Base-by-base conservation (phyloP, 2,329 filamentous ascomycete genomes). In the Verticillium zaregamsianum region DNA sequence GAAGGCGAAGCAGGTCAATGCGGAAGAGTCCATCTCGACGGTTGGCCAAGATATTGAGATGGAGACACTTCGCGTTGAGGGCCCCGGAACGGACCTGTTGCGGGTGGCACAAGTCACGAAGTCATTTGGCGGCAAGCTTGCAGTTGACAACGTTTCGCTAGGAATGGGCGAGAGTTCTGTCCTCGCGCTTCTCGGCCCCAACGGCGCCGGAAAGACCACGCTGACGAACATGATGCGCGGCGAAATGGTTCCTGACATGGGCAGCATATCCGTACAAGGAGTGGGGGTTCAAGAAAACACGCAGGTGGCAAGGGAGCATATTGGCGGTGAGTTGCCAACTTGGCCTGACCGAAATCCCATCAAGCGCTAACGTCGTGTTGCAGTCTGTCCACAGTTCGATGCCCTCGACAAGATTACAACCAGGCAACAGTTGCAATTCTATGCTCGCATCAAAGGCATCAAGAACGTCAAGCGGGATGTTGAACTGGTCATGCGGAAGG, bases 321-420 rank as follows among this genome's bases (percentile, higher is more conserved):
- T 91, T 2, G 89, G 89, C 55, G 70, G 59, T 60, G 37, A 56
- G 59, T 3, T 45, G 39, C 6, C 17, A 20, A 3, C n/a, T 35
- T 14, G 2, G 9, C 33, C 33, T 14, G 9, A 14, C 33, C 9
- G 14, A 11, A 14, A 9, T 14, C 14, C 8, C 3, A 5, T 45
- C 39, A 20, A 28, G 28, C 28, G 28, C 39, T 45, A 45, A 45
- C 39, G 3, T 35, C 14, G n/a, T 9, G n/a, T 11, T 11, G 9
- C 37, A 61, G 73, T 92, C 0, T 91, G 89, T 68, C 89, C 90
- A 1, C 89, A 87, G 71, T 86, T 85, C 67, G 85, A 87, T 68
- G 89, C 89, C 9, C 88, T 90, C 75, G 90, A 92, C 71, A 81
- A 86, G 49, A 87, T 92, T 82, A 90, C 89, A 0, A 87, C 90